Conservation (phyloP, 805 yeast genomes). For the Peterozyma toletana region DNA sequence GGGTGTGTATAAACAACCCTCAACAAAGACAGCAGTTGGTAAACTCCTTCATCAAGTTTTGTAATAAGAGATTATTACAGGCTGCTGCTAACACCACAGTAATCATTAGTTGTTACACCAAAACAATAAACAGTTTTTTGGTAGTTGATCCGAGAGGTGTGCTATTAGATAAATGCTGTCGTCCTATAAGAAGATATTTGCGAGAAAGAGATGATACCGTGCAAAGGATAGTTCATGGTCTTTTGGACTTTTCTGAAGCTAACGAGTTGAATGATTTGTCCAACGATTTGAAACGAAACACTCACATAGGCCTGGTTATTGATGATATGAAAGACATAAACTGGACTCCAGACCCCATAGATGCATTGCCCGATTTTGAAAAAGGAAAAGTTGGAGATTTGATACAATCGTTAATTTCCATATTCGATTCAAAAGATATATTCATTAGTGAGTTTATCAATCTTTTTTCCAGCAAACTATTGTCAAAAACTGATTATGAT, state of each 20-base stretch:
- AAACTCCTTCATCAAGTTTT: conserved; percentile 35
- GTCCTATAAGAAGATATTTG: conserved; percentile 69
- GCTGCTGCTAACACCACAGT: conserved; percentile 78
- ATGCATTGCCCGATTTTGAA: conserved; percentile 81
- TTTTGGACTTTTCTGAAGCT: conserved; percentile 39
- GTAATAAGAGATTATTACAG: conserved; percentile 49
- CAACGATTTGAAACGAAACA: conserved; percentile 35
- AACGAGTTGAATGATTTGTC: conserved; percentile 47
- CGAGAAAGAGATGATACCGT: conserved; percentile 71
- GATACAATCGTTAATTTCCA: conserved; percentile 62
- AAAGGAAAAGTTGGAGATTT: conserved; percentile 56
- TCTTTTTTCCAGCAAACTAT: conserved; percentile 50
- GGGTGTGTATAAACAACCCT: conserved; percentile 38
- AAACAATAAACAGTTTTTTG: conserved; percentile 63
- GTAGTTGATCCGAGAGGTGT: conserved; percentile 86
- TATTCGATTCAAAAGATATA: conserved; percentile 61
- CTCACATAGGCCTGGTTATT: conserved; percentile 15
- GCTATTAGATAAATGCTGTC: conserved; percentile 64
- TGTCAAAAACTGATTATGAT: conserved; percentile 33
- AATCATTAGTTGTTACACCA: conserved; percentile 61
- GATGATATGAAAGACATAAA: conserved; percentile 41
- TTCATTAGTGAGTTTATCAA: conserved; percentile 60
- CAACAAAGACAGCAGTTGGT: conserved; percentile 48
- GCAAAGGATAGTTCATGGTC: conserved; percentile 59
- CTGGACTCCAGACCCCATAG: conserved; percentile 86